Base-by-base conservation (phyloP, 106 monocot species). In the Hemerocallis citrina region DNA sequence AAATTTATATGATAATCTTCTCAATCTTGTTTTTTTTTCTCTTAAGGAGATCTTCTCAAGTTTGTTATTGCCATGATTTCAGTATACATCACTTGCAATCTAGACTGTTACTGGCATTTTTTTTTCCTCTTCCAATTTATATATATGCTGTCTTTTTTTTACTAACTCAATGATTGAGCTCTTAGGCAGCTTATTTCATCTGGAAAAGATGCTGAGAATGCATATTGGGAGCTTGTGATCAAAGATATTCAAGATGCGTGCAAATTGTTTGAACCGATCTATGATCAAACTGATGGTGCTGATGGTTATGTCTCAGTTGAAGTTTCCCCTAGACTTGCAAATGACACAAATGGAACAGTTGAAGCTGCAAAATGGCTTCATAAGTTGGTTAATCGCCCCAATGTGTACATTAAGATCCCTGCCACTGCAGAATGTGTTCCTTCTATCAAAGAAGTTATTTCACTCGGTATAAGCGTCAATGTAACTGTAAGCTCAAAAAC, bases 241-340 rank as follows among this genome's bases (percentile, higher is more conserved):
- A 85, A 86, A 68, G 94, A 94, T 57, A 94, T 94, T 62, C 94
- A 89, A 76, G 89, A 94, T 85, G 94, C 94, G 13, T 94, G 89
- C 78, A 83, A 89, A 49, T 83, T 94, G 38, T 94, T 94, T 71
- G 82, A 86, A 68, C 57, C 80, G 16, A 81, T 95, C 21, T 95
- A 95, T 66, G 83, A 95, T 28, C 28, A 83, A 48, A 86, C 95
- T 1, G 69, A 90, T 76, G 95, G 80, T 17, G 78, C 50, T 46
- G 95, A 95, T 79, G 95, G 95, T 33, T 86, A 90, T 81, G 95
- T 95, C 16, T 95, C 89, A 34, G 89, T 95, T 60, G 95, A 95
- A 72, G 95, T 95, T 16, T 89, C 89, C 55, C 95, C 95, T 27
- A 78, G 83, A 58, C 86, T 95, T 67, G 95, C 95, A 30, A 80